Base-by-base conservation (phyloP, 2,329 filamentous ascomycete genomes). In the Colletotrichum camelliae region DNA sequence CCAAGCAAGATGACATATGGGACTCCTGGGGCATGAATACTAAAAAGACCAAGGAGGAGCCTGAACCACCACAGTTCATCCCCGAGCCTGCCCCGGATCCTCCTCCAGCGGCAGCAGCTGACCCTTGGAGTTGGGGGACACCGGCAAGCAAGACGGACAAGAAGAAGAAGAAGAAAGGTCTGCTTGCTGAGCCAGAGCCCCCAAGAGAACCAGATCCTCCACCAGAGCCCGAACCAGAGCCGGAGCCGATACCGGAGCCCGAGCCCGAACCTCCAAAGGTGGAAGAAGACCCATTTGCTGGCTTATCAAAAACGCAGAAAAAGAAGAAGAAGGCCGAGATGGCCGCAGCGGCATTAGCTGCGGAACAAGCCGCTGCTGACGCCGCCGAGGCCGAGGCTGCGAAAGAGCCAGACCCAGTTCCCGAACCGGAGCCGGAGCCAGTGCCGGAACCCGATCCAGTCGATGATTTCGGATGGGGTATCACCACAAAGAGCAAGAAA, bases 41-140 rank as follows among this genome's bases (percentile, higher is more conserved):
- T 55, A 85, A 83, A 77, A 86, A 86, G 80, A 86, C 86, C 75
- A 88, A 87, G 72, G 85, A 86, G 76, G 73, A 72, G n/a, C 72
- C 67, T 15, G 71, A 70, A 24, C 71, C 55, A 27, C 80, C 81
- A 39, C 80, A 76, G 48, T 72, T 77, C 7, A 79, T 78, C 31
- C 79, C 79, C 21, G 80, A 81, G 60, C 69, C 65, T 2, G 75
- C 64, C 27, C 80, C 43, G 81, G 82, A 83, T 78, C 83, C 70
- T 80, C 82, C 69, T 15, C 43, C 62, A 79, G 77, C 77, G 72
- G 79, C 61, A 78, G 77, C 77, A 71, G 79, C 79, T 33, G 85
- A 85, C 62, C 70, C 73, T 13, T 87, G 85, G 85, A 84, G 83
- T 16, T 84, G 82, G 77, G 73, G 80, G 21, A 64, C 66, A 13